Conservation (phyloP, 495 filamentous ascomycete species). For the Aspergillus affinis region DNA sequence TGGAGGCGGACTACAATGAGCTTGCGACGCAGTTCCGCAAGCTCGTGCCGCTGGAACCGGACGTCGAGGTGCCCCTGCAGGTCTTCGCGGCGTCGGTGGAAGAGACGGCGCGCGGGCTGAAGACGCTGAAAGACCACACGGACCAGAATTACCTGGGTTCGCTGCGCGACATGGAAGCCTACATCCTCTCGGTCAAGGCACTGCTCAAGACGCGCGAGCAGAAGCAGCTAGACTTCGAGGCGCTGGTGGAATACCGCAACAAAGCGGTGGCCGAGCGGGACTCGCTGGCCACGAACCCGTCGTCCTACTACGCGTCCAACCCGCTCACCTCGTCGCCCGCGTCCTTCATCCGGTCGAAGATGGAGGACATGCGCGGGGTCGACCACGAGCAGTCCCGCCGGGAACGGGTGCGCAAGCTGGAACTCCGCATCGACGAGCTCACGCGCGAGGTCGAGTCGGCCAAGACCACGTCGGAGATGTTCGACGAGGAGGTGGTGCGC, state of each 20-base stretch:
- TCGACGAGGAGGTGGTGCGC: slow-evolving; percentile 90
- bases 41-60: slow-evolving; percentile 84
- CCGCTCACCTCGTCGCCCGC: slow-evolving; percentile 65
- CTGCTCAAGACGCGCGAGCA: slow-evolving; percentile 93
- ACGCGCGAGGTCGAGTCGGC: slow-evolving; percentile 85
- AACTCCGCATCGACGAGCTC: slow-evolving; percentile 86
- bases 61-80: slow-evolving; percentile 74
- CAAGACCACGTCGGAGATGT: slow-evolving; percentile 76
- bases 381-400: slow-evolving; percentile 90
- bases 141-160: slow-evolving; percentile 94
- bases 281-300: slow-evolving; percentile 63
- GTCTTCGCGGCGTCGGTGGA: slow-evolving; percentile 85
- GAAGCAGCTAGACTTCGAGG: slow-evolving; percentile 97
- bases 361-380: slow-evolving; percentile 95
- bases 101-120: slow-evolving; percentile 72
- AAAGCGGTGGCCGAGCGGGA: slow-evolving; percentile 89
- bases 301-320: slow-evolving; percentile 57
- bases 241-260: slow-evolving; percentile 89
- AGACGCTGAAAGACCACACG: slow-evolving; percentile 80
- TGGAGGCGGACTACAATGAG: slow-evolving; percentile 86
- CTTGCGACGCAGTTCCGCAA: slow-evolving; percentile 92
- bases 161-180: slow-evolving; percentile 90
- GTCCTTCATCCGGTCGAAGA: slow-evolving; percentile 90
- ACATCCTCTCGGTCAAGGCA: slow-evolving; percentile 77
- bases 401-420: slow-evolving; percentile 83